Conservation (phyloP, 306 rosid species). For the Dalbergia oliveri region DNA sequence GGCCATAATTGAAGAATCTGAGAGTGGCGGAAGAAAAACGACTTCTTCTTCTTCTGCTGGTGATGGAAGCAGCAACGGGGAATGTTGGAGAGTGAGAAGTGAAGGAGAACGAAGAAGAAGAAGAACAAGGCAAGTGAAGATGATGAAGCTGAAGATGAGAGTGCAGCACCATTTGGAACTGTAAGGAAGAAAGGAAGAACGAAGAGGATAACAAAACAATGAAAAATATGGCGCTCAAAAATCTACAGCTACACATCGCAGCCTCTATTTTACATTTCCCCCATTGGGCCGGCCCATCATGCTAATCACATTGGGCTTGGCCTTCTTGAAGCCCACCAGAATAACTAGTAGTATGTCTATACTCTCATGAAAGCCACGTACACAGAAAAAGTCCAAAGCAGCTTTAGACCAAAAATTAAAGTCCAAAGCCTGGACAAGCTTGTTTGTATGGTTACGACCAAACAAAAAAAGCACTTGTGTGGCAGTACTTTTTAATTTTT, state of each 20-base stretch:
- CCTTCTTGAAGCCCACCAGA: not conserved
- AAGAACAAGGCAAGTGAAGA: not conserved
- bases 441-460: too few relatives aligned
- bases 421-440: too few relatives aligned
- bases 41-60: conserved; percentile 17
- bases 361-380: too few relatives aligned
- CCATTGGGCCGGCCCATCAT: conserved; percentile 29
- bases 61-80: conserved; percentile 15
- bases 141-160: conserved; percentile 41
- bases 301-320: not conserved
- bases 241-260: not conserved
- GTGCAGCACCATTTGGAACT: conserved; percentile 44
- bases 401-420: too few relatives aligned
- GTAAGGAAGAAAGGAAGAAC: not conserved
- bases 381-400: too few relatives aligned
- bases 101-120: conserved; percentile 17
- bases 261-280: not conserved
- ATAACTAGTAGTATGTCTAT: too few relatives aligned
- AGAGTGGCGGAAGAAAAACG: conserved; percentile 26
- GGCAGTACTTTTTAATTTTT: too few relatives aligned
- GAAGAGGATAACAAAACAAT: conserved; percentile 36
- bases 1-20: conserved; percentile 25
- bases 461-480: too few relatives aligned
- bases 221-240: conserved; percentile 45
- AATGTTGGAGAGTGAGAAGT: conserved; percentile 50